These are phyloP conservation scores for Phytophthora citricola DNA, from an alignment of 352 stramenopile genomes.

Conservation along the genomic window DNA sequence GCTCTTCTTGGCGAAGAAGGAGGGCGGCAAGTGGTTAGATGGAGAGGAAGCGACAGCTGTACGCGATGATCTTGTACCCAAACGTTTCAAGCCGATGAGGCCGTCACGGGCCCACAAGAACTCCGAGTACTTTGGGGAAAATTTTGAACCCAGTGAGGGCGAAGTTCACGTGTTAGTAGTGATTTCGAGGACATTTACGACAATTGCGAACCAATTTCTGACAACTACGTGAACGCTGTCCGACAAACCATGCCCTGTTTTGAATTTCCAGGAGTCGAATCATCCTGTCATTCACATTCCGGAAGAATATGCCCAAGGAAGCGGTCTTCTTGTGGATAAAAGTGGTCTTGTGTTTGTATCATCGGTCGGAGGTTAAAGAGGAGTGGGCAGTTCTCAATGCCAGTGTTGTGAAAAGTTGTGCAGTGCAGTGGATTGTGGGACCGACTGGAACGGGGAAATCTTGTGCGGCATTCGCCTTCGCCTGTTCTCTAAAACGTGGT, in stretches of 20 bases:
- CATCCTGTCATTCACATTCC: not conserved
- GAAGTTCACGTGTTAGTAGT: conserved; percentile 23
- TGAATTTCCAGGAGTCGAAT: not conserved
- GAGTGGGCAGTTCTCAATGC: not conserved
- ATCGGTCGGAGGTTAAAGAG: not conserved
- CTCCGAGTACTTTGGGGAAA: too few relatives aligned
- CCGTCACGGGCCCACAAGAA: too few relatives aligned
- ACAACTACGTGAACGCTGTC: not conserved
- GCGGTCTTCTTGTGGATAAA: not conserved
- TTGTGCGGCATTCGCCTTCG: not conserved
- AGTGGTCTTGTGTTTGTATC: not conserved
- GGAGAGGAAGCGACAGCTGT: too few relatives aligned
- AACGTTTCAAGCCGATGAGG: conserved; percentile 14
- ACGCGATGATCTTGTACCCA: too few relatives aligned
- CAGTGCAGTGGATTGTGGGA: not conserved
- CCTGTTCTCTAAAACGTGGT: not conserved
- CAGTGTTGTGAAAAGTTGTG: not conserved
- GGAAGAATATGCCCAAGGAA: not conserved
- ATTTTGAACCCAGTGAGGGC: too few relatives aligned
- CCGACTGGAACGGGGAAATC: not conserved
- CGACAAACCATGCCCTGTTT: not conserved
- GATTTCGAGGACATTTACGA: too few relatives aligned
- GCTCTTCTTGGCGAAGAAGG: conserved; percentile 23
- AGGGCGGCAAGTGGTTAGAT: not conserved
- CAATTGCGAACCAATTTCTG: not conserved